Base-by-base conservation (phyloP, 306 rosid species). In the Fagus sylvatica region DNA sequence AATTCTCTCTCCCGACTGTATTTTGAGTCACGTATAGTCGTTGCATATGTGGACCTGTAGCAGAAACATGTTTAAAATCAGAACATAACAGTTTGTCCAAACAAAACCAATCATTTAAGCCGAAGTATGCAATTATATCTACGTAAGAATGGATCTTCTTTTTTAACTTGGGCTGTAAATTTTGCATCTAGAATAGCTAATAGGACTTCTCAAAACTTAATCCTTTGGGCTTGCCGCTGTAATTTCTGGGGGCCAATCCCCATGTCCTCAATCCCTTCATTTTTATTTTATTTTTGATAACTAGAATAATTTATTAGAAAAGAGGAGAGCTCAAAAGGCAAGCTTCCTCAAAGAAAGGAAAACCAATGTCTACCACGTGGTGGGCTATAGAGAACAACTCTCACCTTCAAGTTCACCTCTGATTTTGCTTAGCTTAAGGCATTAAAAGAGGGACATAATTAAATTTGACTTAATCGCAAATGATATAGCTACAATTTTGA, bases 11-110 rank as follows among this genome's bases (percentile, higher is more conserved):
- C 97, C 30, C 97, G 93, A 68, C 79, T 74, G 76, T 92, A 94
- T 83, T 81, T 92, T 53, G 97, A 92, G 81, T 94, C 98, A 53
- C 98, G 97, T 39, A 87, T 84, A 5, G 97, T 92, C 46, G 98
- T 94, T 5, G 93, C 98, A 94, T 92, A 94, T 6, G 98, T 94
- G 61, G 98, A 92, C 80, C 98, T 94, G 89, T 41, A 72, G 80
- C 32, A 32, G 53, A 40, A 67, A 60, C 53, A 33, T 28, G 28
- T 37, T 82, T 10, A 85, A 65, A 62, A 77, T 33, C 28, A 42
- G 42, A 62, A 62, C 41, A 34, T 62, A 73, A 56, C 28, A 39
- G 34, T 11, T 37, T 15, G 17, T 62, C 34, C 80, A 39, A 76
- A 49, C 65, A 56, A 72, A 69, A 30, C 67, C 39, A 3, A 43